Percentiles rank a stretch among this genome's conserved stretches.
phyloP scores from a whole-genome alignment of 257 asterid genomes.

The Nicotiana attenuata region DNA sequence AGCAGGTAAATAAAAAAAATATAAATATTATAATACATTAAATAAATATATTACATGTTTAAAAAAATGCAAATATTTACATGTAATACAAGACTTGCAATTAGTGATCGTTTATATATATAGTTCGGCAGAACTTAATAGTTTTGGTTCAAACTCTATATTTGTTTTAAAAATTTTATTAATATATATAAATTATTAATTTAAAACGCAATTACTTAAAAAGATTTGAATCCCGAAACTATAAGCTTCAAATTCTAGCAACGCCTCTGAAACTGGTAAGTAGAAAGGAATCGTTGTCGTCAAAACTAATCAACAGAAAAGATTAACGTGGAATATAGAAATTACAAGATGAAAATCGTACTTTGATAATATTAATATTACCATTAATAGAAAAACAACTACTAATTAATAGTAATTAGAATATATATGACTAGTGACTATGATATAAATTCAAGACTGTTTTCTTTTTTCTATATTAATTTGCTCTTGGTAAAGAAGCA shows the following conservation, averaged over 20 bases:
- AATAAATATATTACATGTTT: too few species aligned
- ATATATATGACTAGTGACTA: not conserved
- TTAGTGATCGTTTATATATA: too few species aligned
- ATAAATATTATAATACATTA: not conserved
- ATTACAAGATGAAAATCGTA: not conserved
- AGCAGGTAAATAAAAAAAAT: not conserved
- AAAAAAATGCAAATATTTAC: not conserved
- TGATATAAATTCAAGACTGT: not conserved
- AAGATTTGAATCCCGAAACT: too few species aligned
- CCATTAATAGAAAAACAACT: not conserved
- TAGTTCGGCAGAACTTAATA: not conserved
- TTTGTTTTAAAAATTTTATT: too few species aligned
- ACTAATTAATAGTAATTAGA: not conserved
- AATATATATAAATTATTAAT: too few species aligned
- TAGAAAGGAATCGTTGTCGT: not conserved
- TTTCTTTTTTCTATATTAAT: too few species aligned
- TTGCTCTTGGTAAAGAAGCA: not conserved
- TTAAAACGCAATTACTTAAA: too few species aligned
- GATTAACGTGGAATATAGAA: not conserved
- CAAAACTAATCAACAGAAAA: too few species aligned
- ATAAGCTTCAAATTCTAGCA: not conserved
- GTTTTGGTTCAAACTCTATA: too few species aligned
- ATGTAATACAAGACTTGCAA: too few species aligned
- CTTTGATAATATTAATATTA: not conserved
- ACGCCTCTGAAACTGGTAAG: not conserved